phyloP scores from a whole-genome alignment of 2,329 filamentous ascomycete genomes.

The Incumbomyces lentus region DNA sequence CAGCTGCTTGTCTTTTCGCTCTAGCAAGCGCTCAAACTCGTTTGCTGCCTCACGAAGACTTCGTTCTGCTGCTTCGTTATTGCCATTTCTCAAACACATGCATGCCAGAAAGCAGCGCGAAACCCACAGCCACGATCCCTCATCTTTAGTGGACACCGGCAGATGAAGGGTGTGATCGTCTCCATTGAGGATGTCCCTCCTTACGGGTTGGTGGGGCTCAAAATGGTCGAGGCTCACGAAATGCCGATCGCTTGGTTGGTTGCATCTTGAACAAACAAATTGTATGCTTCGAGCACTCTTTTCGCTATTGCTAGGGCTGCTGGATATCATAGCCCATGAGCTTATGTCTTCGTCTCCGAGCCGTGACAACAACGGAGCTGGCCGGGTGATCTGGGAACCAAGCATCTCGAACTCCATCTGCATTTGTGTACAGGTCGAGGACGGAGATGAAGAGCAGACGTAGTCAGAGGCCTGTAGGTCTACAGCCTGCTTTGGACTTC shows the following conservation, averaged over 20 bases:
- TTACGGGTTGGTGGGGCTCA: constrained; percentile 1
- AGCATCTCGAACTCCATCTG: constrained; percentile 18
- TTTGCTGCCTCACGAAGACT: constrained; percentile 17
- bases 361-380: constrained; percentile 12
- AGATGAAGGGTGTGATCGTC: constrained; percentile 12
- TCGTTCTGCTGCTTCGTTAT: constrained; percentile 10
- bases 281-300: constrained; percentile 11
- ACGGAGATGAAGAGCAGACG: not conserved
- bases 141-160: constrained; percentile 16
- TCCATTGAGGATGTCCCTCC: constrained; percentile 3
- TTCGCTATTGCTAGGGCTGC: constrained; percentile 9
- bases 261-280: constrained; percentile 17
- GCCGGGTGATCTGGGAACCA: constrained; percentile 15
- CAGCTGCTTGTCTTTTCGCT: constrained; percentile 12
- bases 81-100: constrained; percentile 17
- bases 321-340: constrained; percentile 16
- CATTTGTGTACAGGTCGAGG: constrained; percentile 3
- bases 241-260: constrained; percentile 14
- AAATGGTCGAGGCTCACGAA: constrained; percentile 15
- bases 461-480: not conserved
- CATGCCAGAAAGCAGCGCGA: constrained; percentile 21
- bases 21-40: constrained; percentile 17
- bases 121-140: constrained; percentile 20
- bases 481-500: not conserved
- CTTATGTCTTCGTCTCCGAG: constrained; percentile 18